These are phyloP conservation scores for Globisporangium radiosum DNA, from an alignment of 352 stramenopile genomes.

Conservation along the genomic window DNA sequence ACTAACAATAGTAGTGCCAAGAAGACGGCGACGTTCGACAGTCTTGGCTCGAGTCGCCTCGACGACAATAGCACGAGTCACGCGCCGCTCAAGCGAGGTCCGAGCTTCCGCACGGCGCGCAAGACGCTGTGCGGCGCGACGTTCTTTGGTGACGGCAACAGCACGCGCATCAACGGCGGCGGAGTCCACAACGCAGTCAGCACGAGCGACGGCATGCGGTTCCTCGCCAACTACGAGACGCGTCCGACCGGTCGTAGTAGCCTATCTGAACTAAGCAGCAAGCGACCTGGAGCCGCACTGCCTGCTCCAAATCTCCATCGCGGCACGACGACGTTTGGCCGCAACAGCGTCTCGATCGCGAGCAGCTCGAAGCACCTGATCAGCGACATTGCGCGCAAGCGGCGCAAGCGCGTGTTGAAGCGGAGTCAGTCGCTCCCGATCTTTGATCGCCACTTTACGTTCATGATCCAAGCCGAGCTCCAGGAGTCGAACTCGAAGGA, in stretches of 20 bases:
- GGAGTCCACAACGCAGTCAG: conserved; percentile 22
- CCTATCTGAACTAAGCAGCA: background rate
- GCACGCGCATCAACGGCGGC: background rate
- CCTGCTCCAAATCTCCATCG: conserved; percentile 5
- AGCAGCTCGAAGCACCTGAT: conserved; percentile 10
- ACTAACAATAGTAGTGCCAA: conserved; percentile 1
- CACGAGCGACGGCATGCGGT: conserved; percentile 53
- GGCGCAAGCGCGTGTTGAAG: conserved; percentile 37
- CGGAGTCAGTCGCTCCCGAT: conserved; percentile 55
- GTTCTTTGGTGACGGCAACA: conserved; percentile 16
- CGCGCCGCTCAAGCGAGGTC: conserved; percentile 4
- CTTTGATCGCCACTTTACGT: conserved; percentile 52
- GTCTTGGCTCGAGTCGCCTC: background rate
- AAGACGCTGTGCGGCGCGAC: conserved; percentile 37
- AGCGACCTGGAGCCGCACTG: no score
- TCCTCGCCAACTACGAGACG: conserved; percentile 50
- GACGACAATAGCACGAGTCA: background rate
- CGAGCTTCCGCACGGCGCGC: conserved; percentile 17
- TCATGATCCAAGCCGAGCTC: conserved; percentile 49
- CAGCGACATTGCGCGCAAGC: conserved; percentile 14
- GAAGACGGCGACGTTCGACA: background rate
- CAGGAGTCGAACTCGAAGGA: conserved; percentile 57
- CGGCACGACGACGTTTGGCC: conserved; percentile 9
- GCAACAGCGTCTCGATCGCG: conserved; percentile 12
- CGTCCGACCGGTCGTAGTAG: conserved; percentile 9